Percentiles rank a stretch among this genome's conserved stretches.
These are phyloP conservation scores for Microbotryomycetes sp. DNA, from an alignment of 1,284 basidiomycete genomes.

Conservation along the genomic window DNA sequence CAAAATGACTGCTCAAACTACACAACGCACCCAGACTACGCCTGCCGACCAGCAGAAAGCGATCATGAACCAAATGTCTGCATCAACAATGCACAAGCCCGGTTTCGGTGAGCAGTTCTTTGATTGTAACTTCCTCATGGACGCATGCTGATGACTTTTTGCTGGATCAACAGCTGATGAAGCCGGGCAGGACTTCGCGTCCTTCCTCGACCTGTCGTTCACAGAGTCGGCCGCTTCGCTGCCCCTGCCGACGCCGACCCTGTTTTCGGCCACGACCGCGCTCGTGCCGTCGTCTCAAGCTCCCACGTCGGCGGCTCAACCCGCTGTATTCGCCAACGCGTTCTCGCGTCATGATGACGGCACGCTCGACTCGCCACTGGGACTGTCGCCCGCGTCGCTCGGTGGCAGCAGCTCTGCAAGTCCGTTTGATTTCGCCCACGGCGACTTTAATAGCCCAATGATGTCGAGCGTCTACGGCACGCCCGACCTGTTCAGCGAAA, in stretches of 20 bases:
- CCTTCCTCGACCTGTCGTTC: constrained; percentile 28
- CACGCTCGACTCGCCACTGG: constrained; percentile 31
- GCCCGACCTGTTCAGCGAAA: neutral
- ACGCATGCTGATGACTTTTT: neutral
- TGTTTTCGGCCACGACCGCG: neutral
- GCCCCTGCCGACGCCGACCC: neutral
- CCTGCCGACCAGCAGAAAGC: too few species aligned
- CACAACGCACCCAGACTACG: too few species aligned
- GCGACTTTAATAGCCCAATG: neutral
- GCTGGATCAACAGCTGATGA: neutral
- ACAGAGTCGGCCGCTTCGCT: neutral
- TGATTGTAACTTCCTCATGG: neutral
- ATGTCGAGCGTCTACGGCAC: neutral
- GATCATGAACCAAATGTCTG: neutral
- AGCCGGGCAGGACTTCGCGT: constrained; percentile 14
- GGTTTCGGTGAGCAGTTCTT: constrained; percentile 1
- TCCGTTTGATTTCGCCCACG: constrained; percentile 19
- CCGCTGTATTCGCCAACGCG: neutral
- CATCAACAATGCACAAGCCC: neutral
- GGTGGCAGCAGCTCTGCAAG: constrained; percentile 8
- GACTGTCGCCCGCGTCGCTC: constrained; percentile 19
- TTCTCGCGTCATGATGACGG: constrained; percentile 21
- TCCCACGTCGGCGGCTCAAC: constrained; percentile 7
- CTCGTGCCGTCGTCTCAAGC: neutral
- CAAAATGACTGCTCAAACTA: too few species aligned